phyloP scores from a whole-genome alignment of 2,329 filamentous ascomycete genomes.

The Aciculosporium take region DNA sequence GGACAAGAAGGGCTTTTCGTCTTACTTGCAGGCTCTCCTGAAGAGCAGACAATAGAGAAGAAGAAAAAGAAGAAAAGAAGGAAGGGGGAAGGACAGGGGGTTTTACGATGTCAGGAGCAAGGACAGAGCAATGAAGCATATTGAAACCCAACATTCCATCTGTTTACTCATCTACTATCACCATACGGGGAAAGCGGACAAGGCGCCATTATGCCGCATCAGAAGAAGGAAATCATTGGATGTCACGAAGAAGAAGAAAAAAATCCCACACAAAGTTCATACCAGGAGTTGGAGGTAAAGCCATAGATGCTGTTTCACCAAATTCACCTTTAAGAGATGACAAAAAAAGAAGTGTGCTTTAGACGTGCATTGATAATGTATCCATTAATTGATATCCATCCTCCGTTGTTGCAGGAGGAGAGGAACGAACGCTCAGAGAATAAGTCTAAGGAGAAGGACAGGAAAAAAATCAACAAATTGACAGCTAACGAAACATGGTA shows the following conservation, averaged over 20 bases:
- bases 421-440: no score
- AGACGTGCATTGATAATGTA: no score
- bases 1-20: constrained; percentile 47
- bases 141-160: neutral
- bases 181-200: neutral
- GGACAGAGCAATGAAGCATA: neutral
- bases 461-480: no score
- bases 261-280: neutral
- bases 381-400: no score
- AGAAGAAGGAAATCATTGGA: neutral
- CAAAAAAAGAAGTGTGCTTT: neutral
- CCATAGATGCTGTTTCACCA: constrained; percentile 1
- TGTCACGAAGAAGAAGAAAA: neutral
- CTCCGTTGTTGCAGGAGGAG: no score
- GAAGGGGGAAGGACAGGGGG: neutral
- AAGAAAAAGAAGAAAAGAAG: neutral
- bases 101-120: neutral
- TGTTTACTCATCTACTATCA: neutral
- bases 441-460: no score
- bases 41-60: constrained; percentile 25
- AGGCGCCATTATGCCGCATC: neutral
- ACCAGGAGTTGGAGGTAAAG: constrained; percentile 2
- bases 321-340: neutral
- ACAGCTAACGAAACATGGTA: no score
- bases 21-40: constrained; percentile 47